These are phyloP conservation scores for Marasmius fiardii DNA, from an alignment of 1,284 basidiomycete genomes.

Conservation along the genomic window DNA sequence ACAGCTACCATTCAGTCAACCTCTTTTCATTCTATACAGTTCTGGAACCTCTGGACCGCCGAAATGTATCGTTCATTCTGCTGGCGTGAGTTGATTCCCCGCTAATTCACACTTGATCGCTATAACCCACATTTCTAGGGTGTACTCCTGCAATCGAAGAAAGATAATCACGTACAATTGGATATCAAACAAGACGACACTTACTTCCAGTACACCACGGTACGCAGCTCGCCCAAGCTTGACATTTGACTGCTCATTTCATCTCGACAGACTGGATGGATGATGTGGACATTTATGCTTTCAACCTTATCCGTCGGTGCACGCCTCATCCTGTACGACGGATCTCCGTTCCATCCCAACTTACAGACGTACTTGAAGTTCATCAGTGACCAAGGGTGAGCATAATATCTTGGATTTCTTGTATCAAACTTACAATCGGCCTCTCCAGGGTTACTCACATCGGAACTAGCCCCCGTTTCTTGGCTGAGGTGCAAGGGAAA, in stretches of 20 bases:
- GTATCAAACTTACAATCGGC: not conserved
- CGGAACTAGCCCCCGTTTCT: slow-evolving; percentile 65
- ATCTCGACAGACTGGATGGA: slow-evolving; percentile 59
- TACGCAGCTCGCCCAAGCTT: slow-evolving; percentile 19
- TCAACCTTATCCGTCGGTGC: slow-evolving; percentile 46
- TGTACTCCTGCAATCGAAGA: slow-evolving; percentile 58
- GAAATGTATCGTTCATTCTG: slow-evolving; percentile 83
- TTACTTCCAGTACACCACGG: slow-evolving; percentile 71
- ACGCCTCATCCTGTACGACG: slow-evolving; percentile 61
- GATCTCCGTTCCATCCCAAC: slow-evolving; percentile 66
- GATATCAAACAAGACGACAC: slow-evolving; percentile 47
- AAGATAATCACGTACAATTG: slow-evolving; percentile 46
- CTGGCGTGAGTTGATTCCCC: slow-evolving; percentile 58
- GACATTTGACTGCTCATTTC: not conserved
- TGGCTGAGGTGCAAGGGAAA: slow-evolving; percentile 57
- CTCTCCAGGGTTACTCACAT: slow-evolving; percentile 39
- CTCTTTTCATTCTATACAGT: slow-evolving; percentile 84
- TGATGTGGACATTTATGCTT: slow-evolving; percentile 59
- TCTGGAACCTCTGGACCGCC: slow-evolving; percentile 84
- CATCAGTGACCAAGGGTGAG: slow-evolving; percentile 56
- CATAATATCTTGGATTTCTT: not conserved
- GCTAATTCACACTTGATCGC: not conserved
- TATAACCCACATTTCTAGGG: slow-evolving; percentile 40
- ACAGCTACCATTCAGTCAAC: slow-evolving; percentile 80
- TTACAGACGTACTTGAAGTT: slow-evolving; percentile 54